phyloP scores from a whole-genome alignment of 2,329 filamentous ascomycete genomes.

The Penicillium sp. region DNA sequence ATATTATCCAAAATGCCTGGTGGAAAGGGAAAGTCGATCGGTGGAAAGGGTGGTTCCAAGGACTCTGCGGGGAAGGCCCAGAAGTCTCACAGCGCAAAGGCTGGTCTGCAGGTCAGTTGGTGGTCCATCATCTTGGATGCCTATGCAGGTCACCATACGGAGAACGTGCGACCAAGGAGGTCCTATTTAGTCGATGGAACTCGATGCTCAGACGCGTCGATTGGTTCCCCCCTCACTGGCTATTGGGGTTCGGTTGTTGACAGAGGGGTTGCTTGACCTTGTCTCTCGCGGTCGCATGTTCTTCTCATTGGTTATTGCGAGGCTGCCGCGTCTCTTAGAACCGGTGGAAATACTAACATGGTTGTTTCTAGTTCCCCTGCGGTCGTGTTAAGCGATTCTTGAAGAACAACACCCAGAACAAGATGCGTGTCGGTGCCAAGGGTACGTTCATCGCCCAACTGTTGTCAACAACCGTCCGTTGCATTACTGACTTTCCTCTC shows the following conservation, averaged over 20 bases:
- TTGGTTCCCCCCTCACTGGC: conserved; percentile 8
- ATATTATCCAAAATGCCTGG: conserved; percentile 63
- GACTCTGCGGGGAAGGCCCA: conserved; percentile 81
- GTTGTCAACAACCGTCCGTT: not conserved
- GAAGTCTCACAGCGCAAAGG: conserved; percentile 90
- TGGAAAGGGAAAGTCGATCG: conserved; percentile 90
- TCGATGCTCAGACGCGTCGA: conserved; percentile 23
- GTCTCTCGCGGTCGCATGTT: conserved; percentile 9
- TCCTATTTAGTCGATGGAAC: conserved; percentile 1
- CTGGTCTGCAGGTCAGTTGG: conserved; percentile 83
- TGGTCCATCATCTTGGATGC: not conserved
- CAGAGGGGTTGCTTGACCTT: not conserved
- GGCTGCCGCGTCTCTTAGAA: not conserved
- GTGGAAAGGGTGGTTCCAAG: conserved; percentile 89
- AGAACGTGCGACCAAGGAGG: conserved; percentile 6
- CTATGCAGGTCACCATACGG: not conserved
- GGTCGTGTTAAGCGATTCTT: conserved; percentile 99
- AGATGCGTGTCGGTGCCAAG: conserved; percentile 99
- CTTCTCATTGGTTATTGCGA: not conserved
- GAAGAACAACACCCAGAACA: conserved; percentile 98
- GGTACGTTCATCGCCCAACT: conserved; percentile 35
- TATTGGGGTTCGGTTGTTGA: not conserved
- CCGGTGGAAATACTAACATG: conserved; percentile 21
- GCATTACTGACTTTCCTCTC: conserved; percentile 13
- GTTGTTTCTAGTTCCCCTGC: conserved; percentile 77